phyloP scores from a whole-genome alignment of 768 basidiomycete species.

The Nidularia pulvinata region DNA sequence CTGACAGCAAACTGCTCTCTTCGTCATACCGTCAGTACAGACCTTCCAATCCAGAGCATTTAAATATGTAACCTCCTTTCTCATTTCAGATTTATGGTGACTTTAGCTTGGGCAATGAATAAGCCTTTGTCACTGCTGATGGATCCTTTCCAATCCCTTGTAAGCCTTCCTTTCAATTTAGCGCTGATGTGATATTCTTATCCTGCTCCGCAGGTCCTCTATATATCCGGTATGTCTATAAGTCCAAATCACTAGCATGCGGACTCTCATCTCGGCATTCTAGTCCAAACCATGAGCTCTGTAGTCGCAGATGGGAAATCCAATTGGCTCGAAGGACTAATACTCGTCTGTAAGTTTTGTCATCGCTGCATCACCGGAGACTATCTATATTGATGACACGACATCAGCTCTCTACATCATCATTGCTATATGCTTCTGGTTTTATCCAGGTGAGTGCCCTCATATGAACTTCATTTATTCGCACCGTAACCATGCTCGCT shows the following conservation, averaged over 20 bases:
- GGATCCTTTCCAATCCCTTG: conserved; percentile 81
- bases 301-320: conserved; percentile 85
- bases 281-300: conserved; percentile 84
- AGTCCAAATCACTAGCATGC: neutral
- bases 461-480: neutral
- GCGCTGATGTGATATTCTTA: neutral
- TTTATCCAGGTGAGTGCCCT: conserved; percentile 43
- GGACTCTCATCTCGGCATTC: neutral
- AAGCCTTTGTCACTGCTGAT: conserved; percentile 84
- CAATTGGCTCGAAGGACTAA: conserved; percentile 90
- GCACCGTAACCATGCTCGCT: neutral
- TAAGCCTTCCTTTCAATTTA: conserved; percentile 17
- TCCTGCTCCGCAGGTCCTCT: conserved; percentile 29
- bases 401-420: conserved; percentile 63
- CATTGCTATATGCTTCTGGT: conserved; percentile 76
- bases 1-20: conserved; percentile 59
- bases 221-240: conserved; percentile 39
- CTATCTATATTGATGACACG: neutral
- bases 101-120: conserved; percentile 77
- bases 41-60: no score
- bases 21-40: conserved; percentile 38
- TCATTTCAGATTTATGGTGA: conserved; percentile 64
- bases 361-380: neutral
- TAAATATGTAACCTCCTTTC: no score
- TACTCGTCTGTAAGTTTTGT: conserved; percentile 59